A percentile compares a stretch with the other conserved stretches of the same genome.
phyloP scores from a whole-genome alignment of 2,329 filamentous ascomycete genomes.

The Periconia sp. region DNA sequence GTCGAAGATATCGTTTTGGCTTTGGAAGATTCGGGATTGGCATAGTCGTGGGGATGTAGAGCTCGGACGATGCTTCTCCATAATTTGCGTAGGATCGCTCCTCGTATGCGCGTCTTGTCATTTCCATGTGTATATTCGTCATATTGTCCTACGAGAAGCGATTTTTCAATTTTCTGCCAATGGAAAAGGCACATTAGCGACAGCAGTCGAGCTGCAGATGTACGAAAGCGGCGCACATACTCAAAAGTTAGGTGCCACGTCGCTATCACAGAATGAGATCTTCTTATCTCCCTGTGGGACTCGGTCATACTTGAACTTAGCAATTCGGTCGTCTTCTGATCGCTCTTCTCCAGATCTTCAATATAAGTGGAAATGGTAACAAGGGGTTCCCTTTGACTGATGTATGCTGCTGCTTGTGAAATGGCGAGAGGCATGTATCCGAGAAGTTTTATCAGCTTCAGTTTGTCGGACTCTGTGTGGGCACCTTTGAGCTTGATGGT shows the following conservation, averaged over 20 bases:
- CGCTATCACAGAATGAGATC: constrained; percentile 36
- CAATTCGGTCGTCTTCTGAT: constrained; percentile 20
- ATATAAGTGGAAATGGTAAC: constrained; percentile 38
- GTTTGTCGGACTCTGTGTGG: not conserved
- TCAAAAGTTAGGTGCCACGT: constrained; percentile 36
- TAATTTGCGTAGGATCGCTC: not conserved
- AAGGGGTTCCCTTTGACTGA: constrained; percentile 12
- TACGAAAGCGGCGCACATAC: constrained; percentile 30
- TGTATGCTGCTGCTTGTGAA: constrained; percentile 34
- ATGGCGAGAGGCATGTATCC: constrained; percentile 39
- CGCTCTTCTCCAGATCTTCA: constrained; percentile 37
- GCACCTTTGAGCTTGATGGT: constrained; percentile 7
- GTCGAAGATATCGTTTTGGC: not conserved
- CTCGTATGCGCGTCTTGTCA: not conserved
- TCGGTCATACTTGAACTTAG: constrained; percentile 13
- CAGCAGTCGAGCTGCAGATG: constrained; percentile 43
- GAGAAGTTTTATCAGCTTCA: constrained; percentile 14
- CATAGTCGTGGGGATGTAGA: not conserved
- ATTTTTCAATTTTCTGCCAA: constrained; percentile 43
- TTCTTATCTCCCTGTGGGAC: constrained; percentile 29
- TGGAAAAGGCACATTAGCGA: constrained; percentile 52
- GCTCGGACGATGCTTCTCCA: not conserved
- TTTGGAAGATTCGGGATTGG: not conserved
- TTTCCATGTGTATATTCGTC: not conserved
- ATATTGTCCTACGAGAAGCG: constrained; percentile 3